Base-by-base conservation (phyloP, 1,284 basidiomycete species). In the Golubevia sp. region DNA sequence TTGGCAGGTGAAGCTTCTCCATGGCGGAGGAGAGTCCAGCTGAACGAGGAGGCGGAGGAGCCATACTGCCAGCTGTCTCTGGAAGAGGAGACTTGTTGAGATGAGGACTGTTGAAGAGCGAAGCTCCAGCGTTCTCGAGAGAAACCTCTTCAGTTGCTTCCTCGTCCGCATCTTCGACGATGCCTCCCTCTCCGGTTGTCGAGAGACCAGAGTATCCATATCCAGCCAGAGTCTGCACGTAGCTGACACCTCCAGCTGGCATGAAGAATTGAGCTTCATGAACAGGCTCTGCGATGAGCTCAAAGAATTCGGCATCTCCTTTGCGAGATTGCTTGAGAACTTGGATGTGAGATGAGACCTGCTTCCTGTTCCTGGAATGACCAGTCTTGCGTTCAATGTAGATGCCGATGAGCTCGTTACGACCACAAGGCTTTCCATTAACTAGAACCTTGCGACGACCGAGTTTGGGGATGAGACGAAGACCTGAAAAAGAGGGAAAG, bases 341-440 rank as follows among this genome's bases (percentile, higher is more conserved):
- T 66, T 84, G 82, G 25, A 84, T 84, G 55, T 84, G 82, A 63
- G 77, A 80, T 57, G 81, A 83, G 54, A 84, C 81, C 62, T 84
- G 82, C 66, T 84, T 84, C 34, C 82, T 71, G 26, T 75, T 76
- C 34, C 82, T 73, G 38, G 64, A 62, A 67, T 81, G 79, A 64
- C 77, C 83, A 3, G 86, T 86, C 61, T 85, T 84, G 48, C 86
- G 81, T 23, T 84, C 77, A 56, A 87, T 86, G 65, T 87, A 86
- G 64, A 86, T 83, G 25, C 85, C 86, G 67, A 87, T 86, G 52
- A 87, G 83, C 71, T 87, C 86, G 73, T 87, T 87, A n/a, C 86
- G 84, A 0, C 86, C 86, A 55, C 85, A 86, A 1, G 86, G 82
- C 69, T 86, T 86, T 50, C 85, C 85, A 61, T 85, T 79, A 55